These are phyloP conservation scores for Pestalotiopsis sp. DNA, from an alignment of 2,329 filamentous ascomycete genomes.

Conservation along the genomic window DNA sequence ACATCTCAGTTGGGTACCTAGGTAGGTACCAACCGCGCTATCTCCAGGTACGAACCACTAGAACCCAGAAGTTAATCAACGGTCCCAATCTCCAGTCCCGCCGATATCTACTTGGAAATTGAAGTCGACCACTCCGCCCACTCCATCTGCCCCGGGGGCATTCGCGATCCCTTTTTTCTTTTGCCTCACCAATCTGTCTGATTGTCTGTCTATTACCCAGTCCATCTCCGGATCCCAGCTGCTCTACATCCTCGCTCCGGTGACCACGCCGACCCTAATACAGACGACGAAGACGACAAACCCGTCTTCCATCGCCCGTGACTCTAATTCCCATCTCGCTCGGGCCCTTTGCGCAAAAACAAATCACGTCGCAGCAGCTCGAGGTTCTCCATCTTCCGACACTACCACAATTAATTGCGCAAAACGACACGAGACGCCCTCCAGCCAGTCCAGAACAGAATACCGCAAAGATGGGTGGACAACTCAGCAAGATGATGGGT, in stretches of 20 bases:
- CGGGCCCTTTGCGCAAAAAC: neutral
- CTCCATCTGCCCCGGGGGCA: neutral
- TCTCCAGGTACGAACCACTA: slow-evolving; percentile 5
- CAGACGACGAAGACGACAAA: neutral
- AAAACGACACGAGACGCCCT: neutral
- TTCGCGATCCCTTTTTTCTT: slow-evolving; percentile 8
- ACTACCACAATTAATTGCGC: neutral
- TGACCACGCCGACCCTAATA: neutral
- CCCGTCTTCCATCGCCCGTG: neutral
- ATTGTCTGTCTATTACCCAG: neutral
- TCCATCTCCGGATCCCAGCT: neutral
- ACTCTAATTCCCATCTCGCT: neutral
- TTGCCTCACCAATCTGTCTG: neutral
- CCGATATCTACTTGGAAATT: slow-evolving; percentile 8
- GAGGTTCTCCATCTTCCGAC: neutral
- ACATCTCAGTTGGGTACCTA: no score
- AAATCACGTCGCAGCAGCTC: neutral
- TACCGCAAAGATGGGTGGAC: slow-evolving; percentile 76
- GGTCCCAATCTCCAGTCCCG: slow-evolving; percentile 7
- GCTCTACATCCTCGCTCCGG: neutral
- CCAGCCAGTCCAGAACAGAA: neutral
- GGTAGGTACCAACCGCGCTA: neutral
- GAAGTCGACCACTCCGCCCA: slow-evolving; percentile 1
- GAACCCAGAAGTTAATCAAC: slow-evolving; percentile 3
- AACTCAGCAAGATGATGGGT: slow-evolving; percentile 94